These are phyloP conservation scores for Yamadazyma sp. DNA, from an alignment of 805 yeast genomes.

Conservation along the genomic window DNA sequence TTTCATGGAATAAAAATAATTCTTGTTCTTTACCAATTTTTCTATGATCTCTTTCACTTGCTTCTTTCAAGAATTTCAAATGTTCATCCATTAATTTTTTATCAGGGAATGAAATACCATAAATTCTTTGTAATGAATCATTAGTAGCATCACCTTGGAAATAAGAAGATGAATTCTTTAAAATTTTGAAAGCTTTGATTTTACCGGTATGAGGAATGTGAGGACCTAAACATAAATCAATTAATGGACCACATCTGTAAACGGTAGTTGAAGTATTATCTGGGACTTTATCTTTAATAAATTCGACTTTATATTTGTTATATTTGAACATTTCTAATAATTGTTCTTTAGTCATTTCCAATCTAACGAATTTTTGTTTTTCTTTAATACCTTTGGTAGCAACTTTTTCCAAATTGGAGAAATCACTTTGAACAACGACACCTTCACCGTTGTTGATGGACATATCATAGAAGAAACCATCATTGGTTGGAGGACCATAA, in stretches of 20 bases:
- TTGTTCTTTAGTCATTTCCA: slow-evolving; percentile 89
- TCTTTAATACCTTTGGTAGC: slow-evolving; percentile 90
- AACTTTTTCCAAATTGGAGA: slow-evolving; percentile 76
- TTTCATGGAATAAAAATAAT: slow-evolving; percentile 88
- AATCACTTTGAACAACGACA: slow-evolving; percentile 77
- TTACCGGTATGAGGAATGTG: slow-evolving; percentile 97
- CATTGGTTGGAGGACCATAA: slow-evolving; percentile 94
- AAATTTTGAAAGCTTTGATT: slow-evolving; percentile 88
- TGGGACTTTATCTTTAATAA: slow-evolving; percentile 85
- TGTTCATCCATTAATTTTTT: slow-evolving; percentile 94
- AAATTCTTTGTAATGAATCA: slow-evolving; percentile 94
- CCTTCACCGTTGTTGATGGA: slow-evolving; percentile 70
- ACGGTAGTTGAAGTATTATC: slow-evolving; percentile 96
- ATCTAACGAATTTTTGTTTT: slow-evolving; percentile 91
- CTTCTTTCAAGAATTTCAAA: slow-evolving; percentile 91
- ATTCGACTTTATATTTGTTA: slow-evolving; percentile 91
- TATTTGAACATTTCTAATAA: slow-evolving; percentile 89
- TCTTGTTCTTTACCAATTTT: slow-evolving; percentile 96
- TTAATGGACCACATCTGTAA: slow-evolving; percentile 95
- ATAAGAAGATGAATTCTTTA: slow-evolving; percentile 95
- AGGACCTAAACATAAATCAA: slow-evolving; percentile 96
- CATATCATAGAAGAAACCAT: slow-evolving; percentile 97
- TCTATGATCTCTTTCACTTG: slow-evolving; percentile 94
- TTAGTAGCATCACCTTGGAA: slow-evolving; percentile 90
- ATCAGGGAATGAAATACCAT: slow-evolving; percentile 98